Conservation (phyloP, 306 rosid genomes). For the Abrus pulchellus region DNA sequence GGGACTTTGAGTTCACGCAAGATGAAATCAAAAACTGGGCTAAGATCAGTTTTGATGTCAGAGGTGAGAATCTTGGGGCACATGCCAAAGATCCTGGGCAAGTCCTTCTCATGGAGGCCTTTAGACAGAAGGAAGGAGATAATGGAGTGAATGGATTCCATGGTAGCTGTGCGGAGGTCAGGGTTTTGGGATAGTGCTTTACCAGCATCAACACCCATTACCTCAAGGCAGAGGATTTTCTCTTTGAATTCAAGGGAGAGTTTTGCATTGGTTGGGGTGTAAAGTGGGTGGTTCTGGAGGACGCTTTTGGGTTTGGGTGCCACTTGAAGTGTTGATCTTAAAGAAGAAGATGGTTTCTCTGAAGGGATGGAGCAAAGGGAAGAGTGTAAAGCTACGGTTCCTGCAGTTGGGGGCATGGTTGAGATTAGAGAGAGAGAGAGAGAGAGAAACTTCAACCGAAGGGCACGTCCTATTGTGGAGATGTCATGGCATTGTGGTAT, state of each 20-base stretch:
- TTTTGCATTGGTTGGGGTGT: constrained; percentile 61
- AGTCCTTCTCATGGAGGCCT: constrained; percentile 74
- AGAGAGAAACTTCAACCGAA: background rate
- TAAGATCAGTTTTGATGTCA: constrained; percentile 67
- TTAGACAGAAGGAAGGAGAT: constrained; percentile 80
- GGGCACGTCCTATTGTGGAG: constrained; percentile 3
- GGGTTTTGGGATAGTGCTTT: constrained; percentile 88
- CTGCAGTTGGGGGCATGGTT: constrained; percentile 58
- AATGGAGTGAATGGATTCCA: constrained; percentile 71
- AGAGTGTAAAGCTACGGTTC: constrained; percentile 62
- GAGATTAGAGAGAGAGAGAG: background rate
- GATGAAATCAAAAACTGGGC: constrained; percentile 80
- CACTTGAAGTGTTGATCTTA: constrained; percentile 49
- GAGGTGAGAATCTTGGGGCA: constrained; percentile 88
- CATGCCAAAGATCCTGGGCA: constrained; percentile 86
- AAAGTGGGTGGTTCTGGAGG: constrained; percentile 81
- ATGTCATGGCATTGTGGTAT: background rate
- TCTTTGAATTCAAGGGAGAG: constrained; percentile 83
- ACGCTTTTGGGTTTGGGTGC: constrained; percentile 66
- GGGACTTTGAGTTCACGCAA: constrained; percentile 72
- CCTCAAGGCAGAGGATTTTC: constrained; percentile 90
- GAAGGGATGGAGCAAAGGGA: constrained; percentile 62
- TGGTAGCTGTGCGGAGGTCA: constrained; percentile 60
- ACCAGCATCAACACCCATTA: constrained; percentile 89
- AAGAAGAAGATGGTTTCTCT: constrained; percentile 57